Evolutionary conservation across 306 rosid species (phyloP), one percentile per base, ranked within the genome.

Genomic region (Castanea crenata): DNA sequence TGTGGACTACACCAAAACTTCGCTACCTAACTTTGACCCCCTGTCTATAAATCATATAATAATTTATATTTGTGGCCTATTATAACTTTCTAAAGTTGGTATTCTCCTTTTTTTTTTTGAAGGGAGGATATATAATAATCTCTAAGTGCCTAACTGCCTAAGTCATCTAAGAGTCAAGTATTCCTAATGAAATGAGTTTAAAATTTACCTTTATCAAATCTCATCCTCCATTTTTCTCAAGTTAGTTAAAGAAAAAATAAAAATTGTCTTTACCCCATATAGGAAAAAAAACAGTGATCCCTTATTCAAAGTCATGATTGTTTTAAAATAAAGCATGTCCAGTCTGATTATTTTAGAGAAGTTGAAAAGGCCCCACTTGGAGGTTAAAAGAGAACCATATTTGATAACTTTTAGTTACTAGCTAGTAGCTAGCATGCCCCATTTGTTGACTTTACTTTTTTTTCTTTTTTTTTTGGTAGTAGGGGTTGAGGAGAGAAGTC

Each of bases 11-110:
- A 35, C 20, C 52, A 67, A 34, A 18, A 18, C 46, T 35, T 67
- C 4, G 7, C 10, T 67, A 67, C 72, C 72, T 67, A 67, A 67
- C 72, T 67, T 67, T 67, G 72, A 67, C 72, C 52, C 52, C 72
- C 16, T 67, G 51, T 67, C 52, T 67, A 35, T n/a, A 67, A 67
- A 46, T 35, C 20, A 68, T 67, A 34, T 67, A 34, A 5, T 59
- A 62, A 9, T 61, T 61, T 61, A 61, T 61, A 27, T 10, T 68
- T 68, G 46, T 68, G 49, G 72, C 6, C 52, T 5, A 63, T 5
- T 27, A 13, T 49, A 68, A 68, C 52, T 67, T 67, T 67, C 38
- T 19, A 67, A 67, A 67, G 52, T 21, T 19, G 38, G 71, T 5
- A 67, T 67, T 49, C 54, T 49, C 54, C 12, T 13, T 12, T 49